A percentile compares a stretch with the other conserved stretches of the same genome.
Evolutionary conservation across 345 rosid species (phyloP).

Genomic region (Dovyalis caffra): DNA sequence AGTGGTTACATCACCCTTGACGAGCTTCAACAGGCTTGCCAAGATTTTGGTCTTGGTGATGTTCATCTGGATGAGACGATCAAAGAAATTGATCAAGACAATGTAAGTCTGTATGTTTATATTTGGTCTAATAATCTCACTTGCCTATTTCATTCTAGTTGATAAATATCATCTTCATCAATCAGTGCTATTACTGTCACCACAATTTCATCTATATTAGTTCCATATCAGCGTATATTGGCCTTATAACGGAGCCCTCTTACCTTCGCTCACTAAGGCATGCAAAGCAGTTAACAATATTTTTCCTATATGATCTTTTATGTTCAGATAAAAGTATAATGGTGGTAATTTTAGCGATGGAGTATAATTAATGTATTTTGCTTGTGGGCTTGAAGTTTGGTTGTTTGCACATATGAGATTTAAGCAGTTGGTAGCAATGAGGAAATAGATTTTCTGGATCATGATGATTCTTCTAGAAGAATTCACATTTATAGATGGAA

Average conservation of each 20-base stretch:
- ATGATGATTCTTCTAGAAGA: neutral
- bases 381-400: neutral
- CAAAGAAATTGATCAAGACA: slow-evolving; percentile 85
- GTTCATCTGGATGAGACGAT: slow-evolving; percentile 77
- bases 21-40: slow-evolving; percentile 93
- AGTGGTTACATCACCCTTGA: slow-evolving; percentile 90
- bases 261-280: too few relatives aligned
- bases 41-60: slow-evolving; percentile 87
- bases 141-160: neutral
- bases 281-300: neutral
- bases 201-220: neutral
- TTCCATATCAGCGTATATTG: neutral
- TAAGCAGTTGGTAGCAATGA: neutral
- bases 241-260: neutral
- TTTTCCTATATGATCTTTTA: neutral
- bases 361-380: neutral
- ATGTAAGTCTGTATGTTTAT: slow-evolving; percentile 48
- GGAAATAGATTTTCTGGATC: neutral
- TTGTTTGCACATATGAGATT: neutral
- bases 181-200: neutral
- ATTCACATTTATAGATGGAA: neutral
- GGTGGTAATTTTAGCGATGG: neutral
- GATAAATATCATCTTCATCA: neutral
- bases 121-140: neutral
- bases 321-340: neutral